A percentile compares a stretch with the other conserved stretches of the same genome.
Conservation (phyloP, 257 asterid species). For the Cordia subcordata region DNA sequence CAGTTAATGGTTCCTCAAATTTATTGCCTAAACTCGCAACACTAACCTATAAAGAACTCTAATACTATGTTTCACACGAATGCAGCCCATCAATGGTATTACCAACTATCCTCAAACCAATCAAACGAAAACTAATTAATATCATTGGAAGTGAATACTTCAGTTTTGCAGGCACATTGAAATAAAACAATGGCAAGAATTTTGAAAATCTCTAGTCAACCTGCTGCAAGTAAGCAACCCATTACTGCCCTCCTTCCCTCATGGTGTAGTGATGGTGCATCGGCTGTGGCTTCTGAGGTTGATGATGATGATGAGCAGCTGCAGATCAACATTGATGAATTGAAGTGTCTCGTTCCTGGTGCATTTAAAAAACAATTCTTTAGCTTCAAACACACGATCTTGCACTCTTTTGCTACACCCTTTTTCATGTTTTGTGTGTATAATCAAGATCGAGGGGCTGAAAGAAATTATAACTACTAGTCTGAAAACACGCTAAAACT, state of each 20-base stretch:
- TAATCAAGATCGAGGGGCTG: too few relatives aligned
- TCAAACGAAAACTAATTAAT: too few relatives aligned
- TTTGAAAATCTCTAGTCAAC: conserved; percentile 13
- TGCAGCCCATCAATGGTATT: too few relatives aligned
- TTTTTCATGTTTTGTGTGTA: too few relatives aligned
- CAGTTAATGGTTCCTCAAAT: too few relatives aligned
- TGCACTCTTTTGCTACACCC: neutral
- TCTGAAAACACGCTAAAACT: too few relatives aligned
- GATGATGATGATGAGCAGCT: conserved; percentile 48
- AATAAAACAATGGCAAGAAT: neutral
- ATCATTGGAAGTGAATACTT: neutral
- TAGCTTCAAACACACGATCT: neutral
- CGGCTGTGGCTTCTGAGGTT: conserved; percentile 26
- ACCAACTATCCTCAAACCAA: neutral
- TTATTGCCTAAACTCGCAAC: too few relatives aligned
- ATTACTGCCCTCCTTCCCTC: conserved; percentile 70
- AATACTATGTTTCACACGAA: too few relatives aligned
- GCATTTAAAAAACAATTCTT: conserved; percentile 6
- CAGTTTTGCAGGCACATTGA: neutral
- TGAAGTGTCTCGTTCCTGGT: conserved; percentile 44
- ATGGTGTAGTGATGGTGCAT: conserved; percentile 11
- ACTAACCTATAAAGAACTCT: too few relatives aligned
- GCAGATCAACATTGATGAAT: conserved; percentile 27
- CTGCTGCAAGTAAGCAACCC: conserved; percentile 68
- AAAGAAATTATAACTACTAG: too few relatives aligned